Percentiles rank a stretch among this genome's conserved stretches.
phyloP scores from a whole-genome alignment of 2,329 filamentous ascomycete genomes.

The Neonectria neomacrospora region DNA sequence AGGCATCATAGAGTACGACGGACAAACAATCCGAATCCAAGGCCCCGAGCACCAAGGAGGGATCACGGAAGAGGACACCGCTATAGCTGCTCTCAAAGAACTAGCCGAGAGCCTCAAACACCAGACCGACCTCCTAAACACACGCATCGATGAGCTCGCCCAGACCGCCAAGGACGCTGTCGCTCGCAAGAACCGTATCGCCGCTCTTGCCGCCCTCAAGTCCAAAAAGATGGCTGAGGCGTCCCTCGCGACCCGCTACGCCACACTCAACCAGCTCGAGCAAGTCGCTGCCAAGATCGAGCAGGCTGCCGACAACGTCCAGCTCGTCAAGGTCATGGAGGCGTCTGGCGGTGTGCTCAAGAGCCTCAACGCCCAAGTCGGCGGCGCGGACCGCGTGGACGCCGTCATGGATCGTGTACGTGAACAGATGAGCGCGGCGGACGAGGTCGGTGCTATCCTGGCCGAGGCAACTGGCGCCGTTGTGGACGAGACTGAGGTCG shows the following conservation, averaged over 20 bases:
- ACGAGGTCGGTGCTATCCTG: conserved; percentile 84
- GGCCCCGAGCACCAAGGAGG: conserved; percentile 57
- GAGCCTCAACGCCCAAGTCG: conserved; percentile 79
- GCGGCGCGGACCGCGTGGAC: conserved; percentile 80
- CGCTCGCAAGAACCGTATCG: conserved; percentile 75
- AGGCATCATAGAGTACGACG: conserved; percentile 67
- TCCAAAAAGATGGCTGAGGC: conserved; percentile 85
- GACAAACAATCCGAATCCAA: conserved; percentile 80
- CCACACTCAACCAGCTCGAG: conserved; percentile 83
- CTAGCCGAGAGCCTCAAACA: conserved; percentile 79
- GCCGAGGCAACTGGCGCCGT: conserved; percentile 66
- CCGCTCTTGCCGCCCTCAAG: conserved; percentile 81
- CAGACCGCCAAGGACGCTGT: conserved; percentile 76
- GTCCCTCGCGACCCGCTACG: conserved; percentile 76
- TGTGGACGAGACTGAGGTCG: conserved; percentile 85
- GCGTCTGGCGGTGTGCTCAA: conserved; percentile 78
- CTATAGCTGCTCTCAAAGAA: conserved; percentile 85
- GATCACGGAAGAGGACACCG: conserved; percentile 81
- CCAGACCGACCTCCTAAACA: conserved; percentile 74
- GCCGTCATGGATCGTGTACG: conserved; percentile 78
- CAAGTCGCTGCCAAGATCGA: conserved; percentile 85
- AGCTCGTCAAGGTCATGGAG: conserved; percentile 85
- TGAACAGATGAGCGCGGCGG: conserved; percentile 82
- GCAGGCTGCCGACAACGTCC: conserved; percentile 85
- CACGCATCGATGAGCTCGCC: conserved; percentile 73